Evolutionary conservation across 768 basidiomycete species (phyloP).

Genomic region (Lentinula detonsa): DNA sequence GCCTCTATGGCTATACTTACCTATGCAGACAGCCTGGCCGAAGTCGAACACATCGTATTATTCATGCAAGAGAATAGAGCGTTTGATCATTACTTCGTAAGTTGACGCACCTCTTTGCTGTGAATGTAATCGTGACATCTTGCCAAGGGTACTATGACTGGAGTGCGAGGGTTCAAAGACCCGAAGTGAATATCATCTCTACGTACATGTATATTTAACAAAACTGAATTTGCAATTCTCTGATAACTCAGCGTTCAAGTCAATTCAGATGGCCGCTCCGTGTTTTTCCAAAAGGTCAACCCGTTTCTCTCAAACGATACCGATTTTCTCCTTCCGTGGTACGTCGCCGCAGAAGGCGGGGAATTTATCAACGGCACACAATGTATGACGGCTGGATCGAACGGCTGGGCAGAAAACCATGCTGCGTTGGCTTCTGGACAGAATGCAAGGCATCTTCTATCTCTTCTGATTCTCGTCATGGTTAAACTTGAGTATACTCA

Average conservation of each 20-base stretch:
- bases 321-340: conserved; percentile 6
- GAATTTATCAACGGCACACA: conserved; percentile 7
- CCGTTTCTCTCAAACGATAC: conserved; percentile 3
- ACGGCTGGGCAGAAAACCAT: conserved; percentile 4
- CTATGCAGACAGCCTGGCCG: conserved; percentile 5
- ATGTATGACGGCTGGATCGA: conserved; percentile 5
- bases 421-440: conserved; percentile 4
- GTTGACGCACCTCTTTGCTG: neutral
- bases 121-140: neutral
- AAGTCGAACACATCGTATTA: conserved; percentile 6
- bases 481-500: neutral
- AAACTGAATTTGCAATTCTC: neutral
- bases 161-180: conserved; percentile 7
- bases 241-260: conserved; percentile 1
- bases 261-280: conserved; percentile 4
- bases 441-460: conserved; percentile 2
- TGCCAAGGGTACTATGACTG: conserved; percentile 5
- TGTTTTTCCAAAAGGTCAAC: conserved; percentile 6
- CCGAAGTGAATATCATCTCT: neutral
- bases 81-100: conserved; percentile 9
- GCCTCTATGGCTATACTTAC: neutral
- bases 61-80: conserved; percentile 10
- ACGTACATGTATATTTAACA: too few species aligned
- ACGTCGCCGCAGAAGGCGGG: conserved; percentile 2
- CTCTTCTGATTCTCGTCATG: neutral